Evolutionary conservation across 2,329 filamentous ascomycete species (phyloP).

Genomic region (Blumeriella jaapii): DNA sequence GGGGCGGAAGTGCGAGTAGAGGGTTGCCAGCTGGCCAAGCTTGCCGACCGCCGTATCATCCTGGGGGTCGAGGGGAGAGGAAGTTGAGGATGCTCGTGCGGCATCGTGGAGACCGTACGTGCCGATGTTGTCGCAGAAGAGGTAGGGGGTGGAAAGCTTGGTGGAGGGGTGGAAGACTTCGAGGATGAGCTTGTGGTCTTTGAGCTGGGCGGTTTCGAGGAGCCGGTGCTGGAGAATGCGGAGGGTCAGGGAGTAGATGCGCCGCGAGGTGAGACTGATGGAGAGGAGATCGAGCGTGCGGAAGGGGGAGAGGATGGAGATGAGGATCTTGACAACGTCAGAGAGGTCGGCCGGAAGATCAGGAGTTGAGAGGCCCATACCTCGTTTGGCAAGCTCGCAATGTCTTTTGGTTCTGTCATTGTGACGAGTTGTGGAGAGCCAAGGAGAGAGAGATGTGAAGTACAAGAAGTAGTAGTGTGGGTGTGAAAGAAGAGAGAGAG

Average conservation of each 20-base stretch:
- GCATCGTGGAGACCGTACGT: slow-evolving; percentile 41
- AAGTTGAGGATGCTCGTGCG: slow-evolving; percentile 22
- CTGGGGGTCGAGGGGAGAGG: slow-evolving; percentile 8
- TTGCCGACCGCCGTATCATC: slow-evolving; percentile 29
- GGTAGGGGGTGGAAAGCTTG: slow-evolving; percentile 55
- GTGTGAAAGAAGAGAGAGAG: no score
- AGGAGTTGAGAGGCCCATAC: neutral
- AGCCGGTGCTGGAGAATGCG: slow-evolving; percentile 55
- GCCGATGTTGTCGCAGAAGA: slow-evolving; percentile 56
- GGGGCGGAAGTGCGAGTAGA: slow-evolving; percentile 65
- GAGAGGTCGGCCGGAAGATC: neutral
- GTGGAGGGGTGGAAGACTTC: slow-evolving; percentile 68
- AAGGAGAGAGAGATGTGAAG: no score
- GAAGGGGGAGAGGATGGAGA: slow-evolving; percentile 37
- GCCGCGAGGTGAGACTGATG: slow-evolving; percentile 46
- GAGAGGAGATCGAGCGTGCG: slow-evolving; percentile 39
- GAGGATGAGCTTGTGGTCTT: slow-evolving; percentile 56
- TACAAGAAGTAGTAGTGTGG: no score
- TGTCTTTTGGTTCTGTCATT: no score
- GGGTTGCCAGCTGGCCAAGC: slow-evolving; percentile 30
- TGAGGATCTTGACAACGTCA: slow-evolving; percentile 34
- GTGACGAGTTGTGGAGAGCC: no score
- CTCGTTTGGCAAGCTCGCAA: neutral
- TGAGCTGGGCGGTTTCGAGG: slow-evolving; percentile 42
- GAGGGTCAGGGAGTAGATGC: slow-evolving; percentile 50